Conservation (phyloP, 2,329 filamentous ascomycete species). For the Plectosphaerella sp. region DNA sequence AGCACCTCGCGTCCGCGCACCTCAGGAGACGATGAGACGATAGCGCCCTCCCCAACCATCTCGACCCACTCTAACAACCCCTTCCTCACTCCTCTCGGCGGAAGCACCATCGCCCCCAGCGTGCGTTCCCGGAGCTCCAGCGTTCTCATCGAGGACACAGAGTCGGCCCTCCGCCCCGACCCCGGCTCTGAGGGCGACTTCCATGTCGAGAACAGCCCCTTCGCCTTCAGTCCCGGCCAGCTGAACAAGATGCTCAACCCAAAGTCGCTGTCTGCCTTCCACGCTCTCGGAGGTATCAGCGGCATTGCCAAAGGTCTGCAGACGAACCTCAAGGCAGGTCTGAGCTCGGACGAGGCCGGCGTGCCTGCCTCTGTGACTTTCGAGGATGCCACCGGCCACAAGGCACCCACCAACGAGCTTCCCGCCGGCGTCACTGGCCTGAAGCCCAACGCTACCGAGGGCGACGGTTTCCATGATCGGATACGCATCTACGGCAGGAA, state of each 20-base stretch:
- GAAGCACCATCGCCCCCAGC: slow-evolving; percentile 10
- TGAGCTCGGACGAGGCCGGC: slow-evolving; percentile 63
- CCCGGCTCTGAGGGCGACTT: slow-evolving; percentile 69
- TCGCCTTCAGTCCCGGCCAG: slow-evolving; percentile 70
- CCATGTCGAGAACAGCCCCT: slow-evolving; percentile 66
- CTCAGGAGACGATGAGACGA: slow-evolving; percentile 10
- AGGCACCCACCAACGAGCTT: not conserved
- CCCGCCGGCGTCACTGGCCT: slow-evolving; percentile 2
- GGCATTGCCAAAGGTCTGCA: slow-evolving; percentile 68
- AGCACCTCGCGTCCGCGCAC: slow-evolving; percentile 4
- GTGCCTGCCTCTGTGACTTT: slow-evolving; percentile 64
- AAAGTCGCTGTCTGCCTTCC: slow-evolving; percentile 67
- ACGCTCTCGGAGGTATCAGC: slow-evolving; percentile 63
- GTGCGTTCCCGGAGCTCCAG: slow-evolving; percentile 9
- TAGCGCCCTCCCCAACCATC: slow-evolving; percentile 9
- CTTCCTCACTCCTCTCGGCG: slow-evolving; percentile 16
- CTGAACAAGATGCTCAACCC: slow-evolving; percentile 71
- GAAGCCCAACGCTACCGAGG: slow-evolving; percentile 3
- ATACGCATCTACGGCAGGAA: slow-evolving; percentile 57
- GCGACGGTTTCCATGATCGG: slow-evolving; percentile 38
- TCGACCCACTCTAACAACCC: slow-evolving; percentile 18
- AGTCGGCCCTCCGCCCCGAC: slow-evolving; percentile 61
- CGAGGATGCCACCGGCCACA: slow-evolving; percentile 50
- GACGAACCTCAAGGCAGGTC: slow-evolving; percentile 56
- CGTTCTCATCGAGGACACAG: slow-evolving; percentile 16